Percentiles rank a stretch among this genome's conserved stretches.
phyloP scores from a whole-genome alignment of 371 early-diverging fungal genomes.

The Mucor irregularis region DNA sequence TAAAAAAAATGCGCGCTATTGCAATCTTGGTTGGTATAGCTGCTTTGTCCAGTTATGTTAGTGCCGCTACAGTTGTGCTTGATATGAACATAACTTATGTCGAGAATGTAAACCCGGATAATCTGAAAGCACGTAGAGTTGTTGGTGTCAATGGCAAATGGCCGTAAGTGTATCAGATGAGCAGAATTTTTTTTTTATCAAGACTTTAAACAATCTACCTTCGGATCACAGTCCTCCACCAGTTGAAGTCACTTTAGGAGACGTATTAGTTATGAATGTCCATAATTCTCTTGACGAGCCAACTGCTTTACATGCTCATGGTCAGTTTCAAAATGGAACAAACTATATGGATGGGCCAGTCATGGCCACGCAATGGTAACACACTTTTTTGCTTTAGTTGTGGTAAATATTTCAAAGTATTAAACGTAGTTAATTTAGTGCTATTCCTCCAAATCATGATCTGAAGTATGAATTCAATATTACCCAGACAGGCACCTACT shows the following conservation, averaged over 20 bases:
- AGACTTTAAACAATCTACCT: too few relatives aligned
- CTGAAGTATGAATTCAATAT: constrained; percentile 67
- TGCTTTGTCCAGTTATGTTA: constrained; percentile 29
- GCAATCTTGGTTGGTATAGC: not conserved
- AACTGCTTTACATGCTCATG: constrained; percentile 69
- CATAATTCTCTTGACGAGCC: constrained; percentile 63
- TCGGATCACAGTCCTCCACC: constrained; percentile 37
- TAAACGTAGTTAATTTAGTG: constrained; percentile 4
- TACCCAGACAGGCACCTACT: constrained; percentile 70
- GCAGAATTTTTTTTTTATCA: not conserved
- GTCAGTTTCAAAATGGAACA: constrained; percentile 65
- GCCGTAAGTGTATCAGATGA: constrained; percentile 54
- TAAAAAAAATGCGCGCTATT: not conserved
- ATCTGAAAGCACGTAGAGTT: constrained; percentile 59
- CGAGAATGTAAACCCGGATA: constrained; percentile 64
- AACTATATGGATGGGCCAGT: constrained; percentile 65
- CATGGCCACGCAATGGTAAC: constrained; percentile 62
- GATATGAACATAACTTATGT: constrained; percentile 75
- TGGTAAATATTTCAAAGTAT: too few relatives aligned
- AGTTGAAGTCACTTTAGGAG: constrained; percentile 48
- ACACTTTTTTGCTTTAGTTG: not conserved
- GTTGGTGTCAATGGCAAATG: constrained; percentile 74
- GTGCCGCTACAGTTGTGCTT: constrained; percentile 59
- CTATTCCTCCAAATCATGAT: constrained; percentile 40
- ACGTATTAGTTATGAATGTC: constrained; percentile 64